Evolutionary conservation across 139 green algal genomes (phyloP), one percentile per base, ranked within the genome.

Genomic region (Mesotaenium endlicherianum): DNA sequence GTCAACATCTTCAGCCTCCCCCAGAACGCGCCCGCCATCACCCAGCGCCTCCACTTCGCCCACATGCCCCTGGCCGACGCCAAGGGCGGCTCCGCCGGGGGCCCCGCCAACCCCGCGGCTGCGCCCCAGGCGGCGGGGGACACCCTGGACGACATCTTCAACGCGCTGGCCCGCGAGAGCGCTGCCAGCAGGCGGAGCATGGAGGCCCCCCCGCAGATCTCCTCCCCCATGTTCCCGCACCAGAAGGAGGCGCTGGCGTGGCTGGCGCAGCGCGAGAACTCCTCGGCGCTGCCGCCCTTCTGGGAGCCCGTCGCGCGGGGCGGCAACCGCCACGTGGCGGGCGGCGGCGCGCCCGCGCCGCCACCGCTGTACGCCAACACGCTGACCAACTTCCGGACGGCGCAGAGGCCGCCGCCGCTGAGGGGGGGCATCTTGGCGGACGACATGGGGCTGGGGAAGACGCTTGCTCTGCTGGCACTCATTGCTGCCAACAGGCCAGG

Each of bases 181-280:
- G 72, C 38, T 14, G 67, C 34, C 30, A 71, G 74, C n/a, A 31
- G 41, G 40, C 34, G 41, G 40, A 50, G 47, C 14, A 86, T 87
- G 55, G 50, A 87, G 0, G 49, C 87, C 4, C 55, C 41, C 6
- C 3, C 50, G 0, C 74, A 86, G 57, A 69, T 93, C 3, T 45
- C 57, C 11, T 88, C 86, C 1, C 64, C 59, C 31, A 86, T 93
- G 6, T 91, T 83, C 69, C 91, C 88, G 0, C 92, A 94, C 81
- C 92, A 94, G 55, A 77, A 86, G 70, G 76, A 90, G 72, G 92
- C 90, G 1, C 85, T 94, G 68, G 89, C 92, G 0, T 94, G 91
- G 91, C 92, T 94, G 91, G 77, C 93, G n/a, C n/a, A 77, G 0
- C 77, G 87, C 1, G 92, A 94, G 78, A 94, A 94, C 82, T 82